A percentile compares a stretch with the other conserved stretches of the same genome.
Evolutionary conservation across 768 basidiomycete genomes (phyloP).

Genomic region (Gelatoporia subvermispora): DNA sequence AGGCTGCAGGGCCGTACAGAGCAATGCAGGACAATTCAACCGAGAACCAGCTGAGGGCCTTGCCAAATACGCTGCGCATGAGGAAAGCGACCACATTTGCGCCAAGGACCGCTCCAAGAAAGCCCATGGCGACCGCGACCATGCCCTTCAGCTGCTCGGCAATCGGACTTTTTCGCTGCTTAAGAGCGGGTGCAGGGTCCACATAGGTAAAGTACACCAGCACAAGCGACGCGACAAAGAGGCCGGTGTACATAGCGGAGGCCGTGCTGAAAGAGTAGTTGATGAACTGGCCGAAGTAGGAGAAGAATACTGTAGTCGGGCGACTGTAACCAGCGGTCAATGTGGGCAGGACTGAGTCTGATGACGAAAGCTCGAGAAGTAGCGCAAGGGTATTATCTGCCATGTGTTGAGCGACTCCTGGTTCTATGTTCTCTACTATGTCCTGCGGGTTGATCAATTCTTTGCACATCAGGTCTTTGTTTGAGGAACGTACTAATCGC

Average conservation of each 20-base stretch:
- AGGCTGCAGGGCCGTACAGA: conserved; percentile 71
- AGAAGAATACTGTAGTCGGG: conserved; percentile 75
- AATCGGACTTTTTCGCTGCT: conserved; percentile 34
- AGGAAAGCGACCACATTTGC: conserved; percentile 71
- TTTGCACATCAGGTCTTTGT: not conserved
- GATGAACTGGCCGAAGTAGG: conserved; percentile 61
- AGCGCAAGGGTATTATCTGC: conserved; percentile 83
- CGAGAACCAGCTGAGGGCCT: conserved; percentile 83
- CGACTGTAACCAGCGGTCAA: conserved; percentile 45
- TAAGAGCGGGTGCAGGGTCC: conserved; percentile 32
- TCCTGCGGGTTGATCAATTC: conserved; percentile 38
- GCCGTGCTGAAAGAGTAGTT: conserved; percentile 74
- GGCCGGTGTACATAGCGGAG: conserved; percentile 51
- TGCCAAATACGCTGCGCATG: conserved; percentile 57
- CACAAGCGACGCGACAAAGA: conserved; percentile 42
- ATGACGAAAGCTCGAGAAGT: conserved; percentile 65
- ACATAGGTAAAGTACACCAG: conserved; percentile 38
- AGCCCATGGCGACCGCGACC: conserved; percentile 43
- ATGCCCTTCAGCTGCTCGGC: conserved; percentile 39
- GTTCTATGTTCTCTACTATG: conserved; percentile 76
- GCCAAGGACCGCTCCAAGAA: conserved; percentile 52
- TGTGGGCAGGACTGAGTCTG: conserved; percentile 62
- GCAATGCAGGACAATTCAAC: conserved; percentile 57
- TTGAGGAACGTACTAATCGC: conserved; percentile 51
- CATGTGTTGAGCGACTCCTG: conserved; percentile 85